Percentiles rank a stretch among this genome's conserved stretches.
Conservation (phyloP, 2,329 filamentous ascomycete genomes). For the Alternaria ethzedia region DNA sequence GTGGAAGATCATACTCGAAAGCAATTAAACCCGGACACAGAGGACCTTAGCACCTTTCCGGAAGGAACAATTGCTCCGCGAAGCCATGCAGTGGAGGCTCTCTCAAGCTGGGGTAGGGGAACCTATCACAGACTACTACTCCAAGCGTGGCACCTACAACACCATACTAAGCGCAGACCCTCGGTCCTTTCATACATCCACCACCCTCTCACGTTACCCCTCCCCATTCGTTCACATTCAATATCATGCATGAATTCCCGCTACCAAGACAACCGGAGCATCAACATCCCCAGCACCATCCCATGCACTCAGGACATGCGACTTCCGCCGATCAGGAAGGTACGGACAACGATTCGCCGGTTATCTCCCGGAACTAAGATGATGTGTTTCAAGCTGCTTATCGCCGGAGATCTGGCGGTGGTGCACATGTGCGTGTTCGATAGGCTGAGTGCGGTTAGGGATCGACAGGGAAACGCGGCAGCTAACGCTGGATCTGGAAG, state of each 20-base stretch:
- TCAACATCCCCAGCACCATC: constrained; percentile 7
- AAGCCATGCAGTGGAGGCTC: neutral
- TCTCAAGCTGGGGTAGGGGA: neutral
- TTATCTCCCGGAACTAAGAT: constrained; percentile 3
- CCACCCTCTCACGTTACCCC: constrained; percentile 22
- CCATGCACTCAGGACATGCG: neutral
- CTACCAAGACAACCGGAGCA: constrained; percentile 1
- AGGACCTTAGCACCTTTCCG: constrained; percentile 12
- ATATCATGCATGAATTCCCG: neutral
- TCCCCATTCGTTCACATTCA: constrained; percentile 9
- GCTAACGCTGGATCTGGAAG: constrained; percentile 23
- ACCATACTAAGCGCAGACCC: neutral
- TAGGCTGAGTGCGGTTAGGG: constrained; percentile 27
- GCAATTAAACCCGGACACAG: constrained; percentile 17
- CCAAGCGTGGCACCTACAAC: constrained; percentile 1
- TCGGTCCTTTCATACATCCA: constrained; percentile 4
- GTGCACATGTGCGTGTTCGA: constrained; percentile 30
- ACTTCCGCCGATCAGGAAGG: constrained; percentile 31
- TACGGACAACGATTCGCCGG: constrained; percentile 19
- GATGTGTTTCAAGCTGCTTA: constrained; percentile 26
- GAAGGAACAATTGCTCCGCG: constrained; percentile 21
- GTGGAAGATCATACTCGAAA: constrained; percentile 19
- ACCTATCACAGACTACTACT: constrained; percentile 9
- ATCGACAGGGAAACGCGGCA: constrained; percentile 25
- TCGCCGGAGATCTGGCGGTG: constrained; percentile 18